Base-by-base conservation (phyloP, 2,329 filamentous ascomycete species). In the Zymoseptoria ardabiliae region DNA sequence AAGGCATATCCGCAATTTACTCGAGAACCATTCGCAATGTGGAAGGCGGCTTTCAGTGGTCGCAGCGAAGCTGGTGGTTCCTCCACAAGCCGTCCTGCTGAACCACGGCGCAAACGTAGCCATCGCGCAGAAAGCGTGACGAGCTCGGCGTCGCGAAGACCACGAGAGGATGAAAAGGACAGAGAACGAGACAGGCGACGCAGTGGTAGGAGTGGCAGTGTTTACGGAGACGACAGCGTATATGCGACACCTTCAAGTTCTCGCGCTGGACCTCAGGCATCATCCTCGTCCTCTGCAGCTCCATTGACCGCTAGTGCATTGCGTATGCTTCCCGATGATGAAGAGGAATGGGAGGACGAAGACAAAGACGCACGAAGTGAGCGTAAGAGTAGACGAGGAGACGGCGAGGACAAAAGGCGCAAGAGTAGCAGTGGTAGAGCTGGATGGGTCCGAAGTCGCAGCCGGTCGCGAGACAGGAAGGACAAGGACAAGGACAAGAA, bases 271-370 rank as follows among this genome's bases (percentile, higher is more conserved):
- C n/a, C 50, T 49, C 21, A 53, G 50, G 49, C 55, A 55, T 20
- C 55, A 50, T 30, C 53, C 55, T 51, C 54, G 66, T 63, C 68
- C 68, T 62, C 63, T 66, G 22, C 51, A 9, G 51, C 51, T 21
- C 61, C 64, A 17, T 59, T 74, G 59, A 73, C 72, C 4, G 72
- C 70, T 56, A 73, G 71, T 61, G 70, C 72, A 1, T 61, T 74
- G 56, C 65, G 68, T 22, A 65, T 66, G 50, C 63, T 74, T 20
- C 63, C 66, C 22, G 69, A 66, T 41, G 70, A 71, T 23, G 69
- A 66, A 5, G 68, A 67, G 11, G 66, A 70, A 50, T 69, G 68
- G 64, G 70, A 70, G 59, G 71, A 74, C 49, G 66, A 70, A 10
- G 69, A 72, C 19, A 61, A 63, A 30, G 64, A 68, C 53, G 63